These are phyloP conservation scores for Pestalotiopsis sp. DNA, from an alignment of 2,329 filamentous ascomycete genomes.

Conservation along the genomic window DNA sequence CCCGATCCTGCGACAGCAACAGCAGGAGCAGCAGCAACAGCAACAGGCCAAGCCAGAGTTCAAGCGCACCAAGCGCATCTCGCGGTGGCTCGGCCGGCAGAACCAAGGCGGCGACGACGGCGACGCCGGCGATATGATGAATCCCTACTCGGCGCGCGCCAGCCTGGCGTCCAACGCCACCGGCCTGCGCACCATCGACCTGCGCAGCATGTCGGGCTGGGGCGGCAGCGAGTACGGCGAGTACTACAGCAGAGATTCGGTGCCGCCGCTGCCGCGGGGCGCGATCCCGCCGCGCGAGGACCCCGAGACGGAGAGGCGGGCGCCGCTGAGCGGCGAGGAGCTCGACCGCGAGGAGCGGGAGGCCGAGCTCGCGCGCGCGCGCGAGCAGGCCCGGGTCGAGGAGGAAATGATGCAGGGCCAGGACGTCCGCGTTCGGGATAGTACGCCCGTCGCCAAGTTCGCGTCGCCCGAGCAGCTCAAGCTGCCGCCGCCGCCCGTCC, in stretches of 20 bases:
- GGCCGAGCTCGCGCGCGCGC: no score
- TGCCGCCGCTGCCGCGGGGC: not conserved
- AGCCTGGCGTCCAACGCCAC: conserved; percentile 15
- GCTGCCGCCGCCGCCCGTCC: not conserved
- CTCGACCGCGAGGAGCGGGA: not conserved
- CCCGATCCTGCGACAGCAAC: not conserved
- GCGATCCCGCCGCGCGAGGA: not conserved
- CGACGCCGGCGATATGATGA: conserved; percentile 9
- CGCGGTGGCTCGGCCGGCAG: conserved; percentile 14
- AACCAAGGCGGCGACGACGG: not conserved
- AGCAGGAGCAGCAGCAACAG: not conserved
- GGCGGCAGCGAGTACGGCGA: not conserved
- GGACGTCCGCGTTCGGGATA: not conserved
- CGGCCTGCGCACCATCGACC: conserved; percentile 3
- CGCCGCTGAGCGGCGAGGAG: not conserved
- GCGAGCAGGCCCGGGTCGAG: not conserved
- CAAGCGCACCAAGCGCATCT: conserved; percentile 6
- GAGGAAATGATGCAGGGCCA: not conserved
- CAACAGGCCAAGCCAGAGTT: not conserved
- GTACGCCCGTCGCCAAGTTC: not conserved
- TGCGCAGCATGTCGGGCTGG: conserved; percentile 11
- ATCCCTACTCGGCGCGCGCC: conserved; percentile 13
- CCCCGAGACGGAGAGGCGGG: not conserved
- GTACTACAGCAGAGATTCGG: not conserved
- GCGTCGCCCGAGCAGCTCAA: conserved; percentile 7